Evolutionary conservation across 371 early-diverging fungal species (phyloP).

Genomic region (Lichtheimia hyalospora): DNA sequence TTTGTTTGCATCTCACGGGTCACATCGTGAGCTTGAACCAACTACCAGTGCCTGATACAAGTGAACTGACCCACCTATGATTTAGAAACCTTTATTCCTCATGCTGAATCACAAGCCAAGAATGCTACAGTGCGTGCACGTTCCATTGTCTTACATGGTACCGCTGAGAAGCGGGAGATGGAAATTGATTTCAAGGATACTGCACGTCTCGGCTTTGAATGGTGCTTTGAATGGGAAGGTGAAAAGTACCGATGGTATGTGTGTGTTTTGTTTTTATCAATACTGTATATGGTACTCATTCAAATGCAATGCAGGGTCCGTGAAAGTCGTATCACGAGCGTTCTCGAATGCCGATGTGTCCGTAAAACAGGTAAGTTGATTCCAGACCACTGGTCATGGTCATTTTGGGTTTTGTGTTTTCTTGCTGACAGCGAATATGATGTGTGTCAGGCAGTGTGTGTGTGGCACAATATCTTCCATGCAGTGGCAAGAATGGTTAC

Average conservation of each 20-base stretch:
- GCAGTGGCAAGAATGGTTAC: conserved; percentile 41
- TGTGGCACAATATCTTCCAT: conserved; percentile 43
- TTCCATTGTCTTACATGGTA: conserved; percentile 29
- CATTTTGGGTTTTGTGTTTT: not conserved
- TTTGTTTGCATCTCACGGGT: not conserved
- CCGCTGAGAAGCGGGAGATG: conserved; percentile 11
- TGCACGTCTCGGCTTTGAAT: conserved; percentile 41
- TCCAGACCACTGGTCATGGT: not conserved
- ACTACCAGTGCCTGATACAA: not conserved
- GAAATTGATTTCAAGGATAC: conserved; percentile 26
- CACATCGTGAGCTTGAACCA: not conserved
- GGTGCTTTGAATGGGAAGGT: conserved; percentile 47
- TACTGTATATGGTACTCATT: not conserved
- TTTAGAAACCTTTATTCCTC: conserved; percentile 36
- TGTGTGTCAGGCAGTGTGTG: conserved; percentile 31
- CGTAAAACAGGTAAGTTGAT: conserved; percentile 26
- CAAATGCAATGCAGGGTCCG: conserved; percentile 27
- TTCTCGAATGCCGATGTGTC: conserved; percentile 38
- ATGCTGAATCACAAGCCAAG: conserved; percentile 38
- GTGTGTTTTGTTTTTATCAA: not conserved
- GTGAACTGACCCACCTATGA: not conserved
- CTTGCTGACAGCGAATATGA: no score
- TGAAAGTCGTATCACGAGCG: conserved; percentile 34
- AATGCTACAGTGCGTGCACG: conserved; percentile 27
- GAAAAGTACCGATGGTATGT: conserved; percentile 41